Conservation (phyloP, 2,329 filamentous ascomycete species). For the Calonectria pauciramosa region DNA sequence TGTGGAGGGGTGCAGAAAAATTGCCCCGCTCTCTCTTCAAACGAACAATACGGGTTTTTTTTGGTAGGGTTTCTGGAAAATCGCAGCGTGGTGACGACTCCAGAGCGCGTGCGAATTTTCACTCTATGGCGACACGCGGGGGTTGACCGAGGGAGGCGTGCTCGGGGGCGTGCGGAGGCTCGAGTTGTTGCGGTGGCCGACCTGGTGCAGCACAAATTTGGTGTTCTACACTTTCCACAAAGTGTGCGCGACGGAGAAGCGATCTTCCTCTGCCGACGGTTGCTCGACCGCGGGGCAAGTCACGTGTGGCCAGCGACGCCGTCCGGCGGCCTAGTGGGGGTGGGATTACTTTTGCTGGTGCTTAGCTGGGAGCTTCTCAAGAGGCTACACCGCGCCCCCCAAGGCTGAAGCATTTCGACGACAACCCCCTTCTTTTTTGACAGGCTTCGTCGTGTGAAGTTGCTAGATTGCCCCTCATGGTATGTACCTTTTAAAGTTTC, state of each 20-base stretch:
- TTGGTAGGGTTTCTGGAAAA: slow-evolving; percentile 12
- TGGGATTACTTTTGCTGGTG: slow-evolving; percentile 34
- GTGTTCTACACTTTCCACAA: slow-evolving; percentile 53
- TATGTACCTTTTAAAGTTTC: slow-evolving; percentile 24
- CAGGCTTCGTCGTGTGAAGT: slow-evolving; percentile 40
- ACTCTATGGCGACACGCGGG: slow-evolving; percentile 38
- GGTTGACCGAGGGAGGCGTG: slow-evolving; percentile 40
- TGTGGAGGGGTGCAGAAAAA: slow-evolving; percentile 52
- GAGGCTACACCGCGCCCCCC: slow-evolving; percentile 47
- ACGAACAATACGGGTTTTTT: slow-evolving; percentile 36
- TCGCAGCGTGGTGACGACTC: slow-evolving; percentile 34
- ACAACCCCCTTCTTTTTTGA: slow-evolving; percentile 37
- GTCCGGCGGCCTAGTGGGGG: slow-evolving; percentile 42
- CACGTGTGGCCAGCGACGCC: slow-evolving; percentile 53
- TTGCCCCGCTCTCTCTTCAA: slow-evolving; percentile 53
- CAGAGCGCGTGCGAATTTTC: slow-evolving; percentile 38
- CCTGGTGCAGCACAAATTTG: slow-evolving; percentile 54
- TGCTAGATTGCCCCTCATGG: slow-evolving; percentile 43
- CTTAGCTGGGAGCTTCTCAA: slow-evolving; percentile 46
- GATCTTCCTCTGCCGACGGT: slow-evolving; percentile 53
- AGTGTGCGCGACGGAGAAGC: slow-evolving; percentile 58
- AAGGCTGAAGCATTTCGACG: slow-evolving; percentile 49
- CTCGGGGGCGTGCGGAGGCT: slow-evolving; percentile 47
- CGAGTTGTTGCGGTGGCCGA: slow-evolving; percentile 44
- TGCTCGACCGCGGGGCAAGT: slow-evolving; percentile 55